Conservation (phyloP, 2,329 filamentous ascomycete species). For the Diplodia sapinea region DNA sequence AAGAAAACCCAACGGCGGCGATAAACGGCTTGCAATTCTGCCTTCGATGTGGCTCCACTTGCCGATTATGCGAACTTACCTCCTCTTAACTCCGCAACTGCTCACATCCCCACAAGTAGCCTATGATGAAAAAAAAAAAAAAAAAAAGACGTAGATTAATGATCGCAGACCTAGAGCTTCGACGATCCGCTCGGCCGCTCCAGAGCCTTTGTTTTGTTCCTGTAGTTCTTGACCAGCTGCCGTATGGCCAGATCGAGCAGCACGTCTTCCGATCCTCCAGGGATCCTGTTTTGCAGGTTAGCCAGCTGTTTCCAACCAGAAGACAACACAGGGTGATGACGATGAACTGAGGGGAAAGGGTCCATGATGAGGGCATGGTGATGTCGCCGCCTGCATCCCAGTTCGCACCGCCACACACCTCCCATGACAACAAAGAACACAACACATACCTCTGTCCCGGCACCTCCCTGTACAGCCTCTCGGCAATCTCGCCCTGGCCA, state of each 20-base stretch:
- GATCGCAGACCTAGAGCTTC: conserved; percentile 47
- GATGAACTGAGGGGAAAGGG: background rate
- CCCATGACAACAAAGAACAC: background rate
- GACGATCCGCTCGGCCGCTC: conserved; percentile 52
- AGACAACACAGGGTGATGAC: too few species aligned
- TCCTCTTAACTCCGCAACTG: background rate
- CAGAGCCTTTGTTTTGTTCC: conserved; percentile 61
- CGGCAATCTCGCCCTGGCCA: conserved; percentile 73
- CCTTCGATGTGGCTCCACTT: background rate
- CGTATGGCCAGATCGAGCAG: conserved; percentile 72
- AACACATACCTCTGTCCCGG: conserved; percentile 53
- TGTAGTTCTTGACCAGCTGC: conserved; percentile 73
- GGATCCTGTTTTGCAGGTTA: conserved; percentile 53
- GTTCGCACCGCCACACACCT: too few species aligned
- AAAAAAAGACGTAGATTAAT: background rate
- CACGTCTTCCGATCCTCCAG: conserved; percentile 75
- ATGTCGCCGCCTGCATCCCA: background rate
- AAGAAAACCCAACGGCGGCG: background rate
- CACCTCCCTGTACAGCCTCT: conserved; percentile 70
- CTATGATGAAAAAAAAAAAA: background rate
- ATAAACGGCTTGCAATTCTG: background rate
- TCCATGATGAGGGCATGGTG: background rate
- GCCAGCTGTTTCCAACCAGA: background rate
- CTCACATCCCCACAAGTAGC: background rate
- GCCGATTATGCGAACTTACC: background rate